Evolutionary conservation across 2,329 filamentous ascomycete genomes (phyloP).

Genomic region (Penicillium decumbens): DNA sequence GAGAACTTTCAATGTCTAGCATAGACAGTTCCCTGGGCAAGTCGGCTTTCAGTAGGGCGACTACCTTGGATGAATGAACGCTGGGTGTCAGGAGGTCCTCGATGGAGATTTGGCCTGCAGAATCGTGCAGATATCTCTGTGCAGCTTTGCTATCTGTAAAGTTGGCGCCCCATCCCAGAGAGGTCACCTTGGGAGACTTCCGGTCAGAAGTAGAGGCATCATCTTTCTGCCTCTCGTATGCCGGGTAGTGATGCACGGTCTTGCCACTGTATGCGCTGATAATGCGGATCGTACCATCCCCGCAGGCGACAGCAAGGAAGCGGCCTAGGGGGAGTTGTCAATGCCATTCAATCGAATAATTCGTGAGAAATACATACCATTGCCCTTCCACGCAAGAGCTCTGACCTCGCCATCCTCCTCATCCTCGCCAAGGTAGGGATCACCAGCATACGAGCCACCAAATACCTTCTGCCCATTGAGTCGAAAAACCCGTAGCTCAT

Average conservation of each 20-base stretch:
- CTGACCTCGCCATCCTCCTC: conserved; percentile 40
- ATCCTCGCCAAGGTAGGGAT: conserved; percentile 42
- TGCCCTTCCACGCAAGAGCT: conserved; percentile 60
- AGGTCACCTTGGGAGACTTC: conserved; percentile 36
- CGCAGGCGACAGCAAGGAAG: conserved; percentile 77
- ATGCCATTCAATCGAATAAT: background rate
- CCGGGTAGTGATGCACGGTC: conserved; percentile 65
- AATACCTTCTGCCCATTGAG: conserved; percentile 70
- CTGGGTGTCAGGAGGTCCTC: conserved; percentile 43
- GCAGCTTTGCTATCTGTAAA: conserved; percentile 49
- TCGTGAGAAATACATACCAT: conserved; percentile 49
- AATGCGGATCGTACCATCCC: conserved; percentile 70
- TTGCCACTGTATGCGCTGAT: conserved; percentile 78
- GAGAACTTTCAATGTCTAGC: conserved; percentile 68
- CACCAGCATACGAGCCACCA: conserved; percentile 41
- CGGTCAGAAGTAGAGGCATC: background rate
- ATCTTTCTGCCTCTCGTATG: conserved; percentile 20
- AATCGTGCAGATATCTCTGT: conserved; percentile 39
- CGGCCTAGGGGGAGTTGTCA: conserved; percentile 40
- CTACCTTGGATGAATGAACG: conserved; percentile 34
- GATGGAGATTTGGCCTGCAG: conserved; percentile 33
- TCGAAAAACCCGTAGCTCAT: conserved; percentile 69
- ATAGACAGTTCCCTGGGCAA: conserved; percentile 69
- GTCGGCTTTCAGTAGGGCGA: conserved; percentile 46
- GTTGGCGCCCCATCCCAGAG: conserved; percentile 53